Conservation (phyloP, 345 rosid genomes). For the Dipteronia dyeriana region DNA sequence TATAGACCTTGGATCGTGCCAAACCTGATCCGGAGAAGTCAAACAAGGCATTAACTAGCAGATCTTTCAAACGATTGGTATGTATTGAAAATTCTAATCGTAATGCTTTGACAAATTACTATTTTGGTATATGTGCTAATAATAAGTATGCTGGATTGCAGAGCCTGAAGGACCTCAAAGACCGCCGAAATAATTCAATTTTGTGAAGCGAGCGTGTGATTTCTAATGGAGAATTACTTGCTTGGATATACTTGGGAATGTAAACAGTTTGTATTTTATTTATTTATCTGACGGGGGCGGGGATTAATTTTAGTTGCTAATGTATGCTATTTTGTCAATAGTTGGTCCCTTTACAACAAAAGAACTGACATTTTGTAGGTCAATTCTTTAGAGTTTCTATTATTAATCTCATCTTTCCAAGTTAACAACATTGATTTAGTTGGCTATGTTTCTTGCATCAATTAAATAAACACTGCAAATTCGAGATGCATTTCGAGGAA, state of each 20-base stretch:
- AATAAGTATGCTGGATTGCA: conserved; percentile 17
- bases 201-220: too few relatives aligned
- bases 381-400: not conserved
- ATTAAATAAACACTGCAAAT: not conserved
- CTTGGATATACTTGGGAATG: not conserved
- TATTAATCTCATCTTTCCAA: not conserved
- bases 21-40: conserved; percentile 57
- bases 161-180: conserved; percentile 55
- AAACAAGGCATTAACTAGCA: conserved; percentile 37
- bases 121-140: conserved; percentile 5
- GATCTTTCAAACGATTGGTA: conserved; percentile 71
- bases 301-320: not conserved
- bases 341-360: not conserved
- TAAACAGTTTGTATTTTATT: conserved; percentile 12
- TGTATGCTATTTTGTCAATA: not conserved
- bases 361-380: conserved; percentile 3
- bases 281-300: not conserved
- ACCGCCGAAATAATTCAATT: conserved; percentile 40
- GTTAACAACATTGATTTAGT: not conserved
- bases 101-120: not conserved
- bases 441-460: not conserved
- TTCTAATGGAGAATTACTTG: too few relatives aligned
- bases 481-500: not conserved
- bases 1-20: conserved; percentile 65
- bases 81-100: conserved; percentile 20